phyloP scores from a whole-genome alignment of 148 eudicot genomes.

The Pouteria glomerata region DNA sequence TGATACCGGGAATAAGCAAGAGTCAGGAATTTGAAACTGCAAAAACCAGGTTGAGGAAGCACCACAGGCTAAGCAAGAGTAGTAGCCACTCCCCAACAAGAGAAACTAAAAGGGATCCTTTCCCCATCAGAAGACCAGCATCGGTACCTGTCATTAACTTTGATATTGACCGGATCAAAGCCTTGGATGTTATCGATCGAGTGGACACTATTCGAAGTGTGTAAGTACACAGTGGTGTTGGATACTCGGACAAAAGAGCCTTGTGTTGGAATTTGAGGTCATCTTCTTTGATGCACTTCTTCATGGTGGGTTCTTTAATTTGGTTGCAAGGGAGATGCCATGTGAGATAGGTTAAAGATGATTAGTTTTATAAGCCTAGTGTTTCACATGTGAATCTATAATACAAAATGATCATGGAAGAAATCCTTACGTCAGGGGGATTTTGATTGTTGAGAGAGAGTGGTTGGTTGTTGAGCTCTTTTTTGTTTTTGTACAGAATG shows the following conservation, averaged over 20 bases:
- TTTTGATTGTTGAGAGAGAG: slow-evolving; percentile 10
- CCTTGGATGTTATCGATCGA: slow-evolving; percentile 90
- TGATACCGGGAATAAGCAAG: slow-evolving; percentile 94
- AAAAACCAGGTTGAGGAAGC: slow-evolving; percentile 50
- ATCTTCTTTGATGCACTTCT: background rate
- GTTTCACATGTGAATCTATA: background rate
- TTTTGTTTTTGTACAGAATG: slow-evolving; percentile 17
- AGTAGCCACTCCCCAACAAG: slow-evolving; percentile 77
- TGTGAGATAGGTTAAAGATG: slow-evolving; percentile 7
- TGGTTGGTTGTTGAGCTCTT: background rate
- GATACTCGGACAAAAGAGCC: background rate
- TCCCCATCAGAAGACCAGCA: slow-evolving; percentile 61
- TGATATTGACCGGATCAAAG: slow-evolving; percentile 70
- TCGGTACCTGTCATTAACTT: slow-evolving; percentile 76
- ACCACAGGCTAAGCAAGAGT: slow-evolving; percentile 76
- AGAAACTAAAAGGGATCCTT: slow-evolving; percentile 54
- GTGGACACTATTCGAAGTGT: slow-evolving; percentile 57
- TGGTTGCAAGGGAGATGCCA: slow-evolving; percentile 4
- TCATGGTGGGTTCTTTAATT: background rate
- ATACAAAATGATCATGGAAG: background rate
- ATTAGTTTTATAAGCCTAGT: background rate
- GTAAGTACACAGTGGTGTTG: slow-evolving; percentile 1
- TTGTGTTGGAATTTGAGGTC: background rate
- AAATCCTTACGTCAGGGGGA: background rate
- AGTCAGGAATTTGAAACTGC: slow-evolving; percentile 83